Evolutionary conservation across 495 filamentous ascomycete species (phyloP).

Genomic region (Hypoxylon crocopeplum): DNA sequence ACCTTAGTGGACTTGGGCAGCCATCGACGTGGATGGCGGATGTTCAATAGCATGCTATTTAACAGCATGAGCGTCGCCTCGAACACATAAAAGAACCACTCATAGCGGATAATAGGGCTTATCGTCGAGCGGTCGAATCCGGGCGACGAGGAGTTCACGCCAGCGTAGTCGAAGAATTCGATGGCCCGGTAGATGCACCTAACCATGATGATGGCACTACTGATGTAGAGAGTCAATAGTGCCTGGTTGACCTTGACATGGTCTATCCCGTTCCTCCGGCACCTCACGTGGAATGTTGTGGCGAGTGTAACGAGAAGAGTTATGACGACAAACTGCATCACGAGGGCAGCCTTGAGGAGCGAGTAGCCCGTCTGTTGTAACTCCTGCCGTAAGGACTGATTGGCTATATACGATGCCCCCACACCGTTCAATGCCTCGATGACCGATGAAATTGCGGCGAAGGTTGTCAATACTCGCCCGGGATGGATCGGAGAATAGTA

Average conservation of each 20-base stretch:
- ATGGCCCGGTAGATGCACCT: slow-evolving; percentile 73
- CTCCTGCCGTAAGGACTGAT: slow-evolving; percentile 50
- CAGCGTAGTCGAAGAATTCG: slow-evolving; percentile 62
- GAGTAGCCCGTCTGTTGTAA: slow-evolving; percentile 61
- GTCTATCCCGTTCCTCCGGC: slow-evolving; percentile 58
- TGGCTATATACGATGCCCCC: slow-evolving; percentile 69
- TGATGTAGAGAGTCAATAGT: slow-evolving; percentile 67
- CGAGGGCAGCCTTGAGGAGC: slow-evolving; percentile 69
- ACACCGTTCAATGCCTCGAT: slow-evolving; percentile 73
- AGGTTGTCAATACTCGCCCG: slow-evolving; percentile 77
- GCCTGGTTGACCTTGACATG: slow-evolving; percentile 63
- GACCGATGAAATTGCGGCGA: slow-evolving; percentile 65
- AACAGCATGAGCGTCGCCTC: slow-evolving; percentile 68
- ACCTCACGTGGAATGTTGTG: slow-evolving; percentile 65
- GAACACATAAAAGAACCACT: slow-evolving; percentile 79
- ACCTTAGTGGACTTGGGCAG: slow-evolving; percentile 68
- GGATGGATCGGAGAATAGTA: slow-evolving; percentile 80
- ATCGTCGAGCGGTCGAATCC: slow-evolving; percentile 41
- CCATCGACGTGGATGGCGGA: slow-evolving; percentile 65
- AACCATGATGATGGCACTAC: slow-evolving; percentile 63
- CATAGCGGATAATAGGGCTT: slow-evolving; percentile 65
- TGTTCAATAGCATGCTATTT: slow-evolving; percentile 67
- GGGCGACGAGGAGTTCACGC: slow-evolving; percentile 36
- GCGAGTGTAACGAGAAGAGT: slow-evolving; percentile 65
- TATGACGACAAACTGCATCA: slow-evolving; percentile 73